Base-by-base conservation (phyloP, 768 basidiomycete species). In the Boletus bicolor region DNA sequence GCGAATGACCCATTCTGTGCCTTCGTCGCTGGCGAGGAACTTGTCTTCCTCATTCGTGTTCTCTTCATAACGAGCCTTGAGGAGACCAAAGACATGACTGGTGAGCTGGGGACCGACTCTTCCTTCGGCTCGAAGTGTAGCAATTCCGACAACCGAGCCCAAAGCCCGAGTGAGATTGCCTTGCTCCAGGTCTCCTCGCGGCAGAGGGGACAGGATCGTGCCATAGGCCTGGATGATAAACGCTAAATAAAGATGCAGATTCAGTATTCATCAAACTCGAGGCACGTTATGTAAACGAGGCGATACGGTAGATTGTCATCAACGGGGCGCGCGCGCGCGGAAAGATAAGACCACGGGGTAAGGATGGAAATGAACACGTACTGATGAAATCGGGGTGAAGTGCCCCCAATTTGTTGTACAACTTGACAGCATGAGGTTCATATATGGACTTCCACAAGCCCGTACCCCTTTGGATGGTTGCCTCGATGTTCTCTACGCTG, bases 351-450 rank as follows among this genome's bases (percentile, higher is more conserved):
- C 66, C 68, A 73, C 66, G 70, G 69, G 70, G 71, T 64, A 64
- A 44, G 7, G 65, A 56, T 54, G 54, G 57, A 57, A 66, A 63
- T 61, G 61, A 63, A 57, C 66, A 84, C 90, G 77, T 73, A 93
- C 91, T 79, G 72, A 93, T 92, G 77, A 96, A 91, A 79, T 96
- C 93, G 57, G 93, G 93, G 73, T 96, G 93, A 76, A 92, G 91
- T 53, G 82, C 80, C 68, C 80, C 86, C 60, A 96, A 80, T 77
- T 93, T 96, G 76, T 84, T 77, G 74, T 91, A 82, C 68, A 96
- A 83, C 76, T 95, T 96, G 77, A 84, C 84, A 68, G 85, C 87
- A 77, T 93, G 89, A 69, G 93, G 93, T 71, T 83, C 77, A 72
- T 96, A 96, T 73, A 96, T 93, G 51, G 85, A 82, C 71, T 87